Evolutionary conservation across 1,284 basidiomycete genomes (phyloP).

Genomic region (Somion occarium): DNA sequence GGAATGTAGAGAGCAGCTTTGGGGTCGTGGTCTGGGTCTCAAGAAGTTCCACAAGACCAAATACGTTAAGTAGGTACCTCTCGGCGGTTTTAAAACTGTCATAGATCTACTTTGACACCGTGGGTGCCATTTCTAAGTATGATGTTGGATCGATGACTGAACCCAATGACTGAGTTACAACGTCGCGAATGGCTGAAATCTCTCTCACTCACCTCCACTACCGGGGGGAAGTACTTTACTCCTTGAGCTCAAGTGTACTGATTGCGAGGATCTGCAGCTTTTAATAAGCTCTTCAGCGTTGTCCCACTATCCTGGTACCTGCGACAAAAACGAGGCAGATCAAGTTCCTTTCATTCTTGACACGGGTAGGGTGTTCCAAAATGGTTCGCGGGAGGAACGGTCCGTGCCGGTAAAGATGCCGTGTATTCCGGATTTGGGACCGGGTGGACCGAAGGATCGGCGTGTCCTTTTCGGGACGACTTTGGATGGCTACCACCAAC

Average conservation of each 20-base stretch:
- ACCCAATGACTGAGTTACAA: not conserved
- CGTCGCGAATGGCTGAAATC: not conserved
- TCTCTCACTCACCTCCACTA: not conserved
- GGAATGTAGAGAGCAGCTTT: not conserved
- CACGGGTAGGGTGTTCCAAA: not conserved
- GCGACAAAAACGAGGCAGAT: not conserved
- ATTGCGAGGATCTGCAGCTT: not conserved
- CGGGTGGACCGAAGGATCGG: not conserved
- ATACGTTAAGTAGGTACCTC: constrained; percentile 5
- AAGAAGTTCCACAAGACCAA: constrained; percentile 1
- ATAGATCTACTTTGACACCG: constrained; percentile 3
- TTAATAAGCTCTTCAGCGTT: not conserved
- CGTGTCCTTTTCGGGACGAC: not conserved
- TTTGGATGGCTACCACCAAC: not conserved
- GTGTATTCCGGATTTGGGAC: not conserved
- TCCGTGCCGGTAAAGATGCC: not conserved
- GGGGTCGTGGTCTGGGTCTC: not conserved
- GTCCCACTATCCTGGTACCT: not conserved
- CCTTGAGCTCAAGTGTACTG: not conserved
- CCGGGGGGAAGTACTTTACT: not conserved
- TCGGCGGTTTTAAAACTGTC: constrained; percentile 5
- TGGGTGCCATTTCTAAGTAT: not conserved
- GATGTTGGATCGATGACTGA: not conserved
- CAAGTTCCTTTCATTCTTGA: not conserved
- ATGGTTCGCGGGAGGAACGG: not conserved